Conservation (phyloP, 2,329 filamentous ascomycete species). For the Cordyceps cateniannulata region DNA sequence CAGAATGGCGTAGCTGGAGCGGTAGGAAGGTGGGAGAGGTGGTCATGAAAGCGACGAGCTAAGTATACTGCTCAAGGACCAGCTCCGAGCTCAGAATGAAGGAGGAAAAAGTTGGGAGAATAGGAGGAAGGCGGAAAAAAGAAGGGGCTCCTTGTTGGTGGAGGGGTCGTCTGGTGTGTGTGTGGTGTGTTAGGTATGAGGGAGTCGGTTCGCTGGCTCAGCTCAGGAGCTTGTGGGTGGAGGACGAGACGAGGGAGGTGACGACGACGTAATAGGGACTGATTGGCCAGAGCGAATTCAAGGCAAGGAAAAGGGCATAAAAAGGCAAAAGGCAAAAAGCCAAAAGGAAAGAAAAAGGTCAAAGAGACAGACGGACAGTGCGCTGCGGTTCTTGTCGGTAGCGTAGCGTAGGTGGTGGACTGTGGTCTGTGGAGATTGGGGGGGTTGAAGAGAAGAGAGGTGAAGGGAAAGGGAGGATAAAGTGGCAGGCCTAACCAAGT, state of each 20-base stretch:
- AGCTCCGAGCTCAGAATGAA: conserved; percentile 5
- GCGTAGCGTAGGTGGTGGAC: neutral
- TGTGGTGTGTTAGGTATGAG: neutral
- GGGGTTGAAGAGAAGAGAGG: neutral
- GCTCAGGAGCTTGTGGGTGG: neutral
- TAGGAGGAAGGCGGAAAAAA: neutral
- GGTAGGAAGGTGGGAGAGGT: neutral
- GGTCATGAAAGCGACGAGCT: neutral
- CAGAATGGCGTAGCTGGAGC: neutral
- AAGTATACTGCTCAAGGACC: conserved; percentile 2
- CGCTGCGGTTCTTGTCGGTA: neutral
- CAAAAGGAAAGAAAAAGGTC: neutral
- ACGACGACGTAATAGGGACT: neutral
- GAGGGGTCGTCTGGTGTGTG: conserved; percentile 10
- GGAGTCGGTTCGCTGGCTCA: neutral
- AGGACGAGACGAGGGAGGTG: neutral
- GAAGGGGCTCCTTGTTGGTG: conserved; percentile 7
- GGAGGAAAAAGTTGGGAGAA: neutral
- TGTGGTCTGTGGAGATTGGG: conserved; percentile 4
- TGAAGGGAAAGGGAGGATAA: neutral
- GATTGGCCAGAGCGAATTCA: neutral
- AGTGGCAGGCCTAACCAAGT: neutral
- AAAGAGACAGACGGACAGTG: conserved; percentile 3
- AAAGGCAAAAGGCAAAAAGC: neutral
- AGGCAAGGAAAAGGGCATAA: neutral